Conservation (phyloP, 2,329 filamentous ascomycete species). For the Arthrobotrys sphaeroides region DNA sequence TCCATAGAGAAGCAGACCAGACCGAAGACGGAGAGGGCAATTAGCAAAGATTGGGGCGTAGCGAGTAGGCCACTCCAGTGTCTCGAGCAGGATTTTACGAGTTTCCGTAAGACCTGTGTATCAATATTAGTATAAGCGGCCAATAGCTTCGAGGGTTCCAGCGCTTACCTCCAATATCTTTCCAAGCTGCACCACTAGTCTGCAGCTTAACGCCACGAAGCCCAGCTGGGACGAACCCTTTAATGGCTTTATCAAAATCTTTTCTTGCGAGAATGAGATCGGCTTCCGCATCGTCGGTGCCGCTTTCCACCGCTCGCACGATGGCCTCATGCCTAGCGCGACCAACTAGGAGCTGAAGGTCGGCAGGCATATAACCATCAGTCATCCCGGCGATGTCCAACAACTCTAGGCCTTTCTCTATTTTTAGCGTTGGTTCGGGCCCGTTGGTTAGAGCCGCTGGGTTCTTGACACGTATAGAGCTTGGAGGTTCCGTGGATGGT, state of each 20-base stretch:
- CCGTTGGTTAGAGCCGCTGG: conserved; percentile 61
- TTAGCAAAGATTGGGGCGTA: conserved; percentile 98
- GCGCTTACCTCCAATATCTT: conserved; percentile 76
- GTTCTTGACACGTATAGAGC: conserved; percentile 57
- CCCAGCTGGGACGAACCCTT: conserved; percentile 93
- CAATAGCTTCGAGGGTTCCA: background rate
- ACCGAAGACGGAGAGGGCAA: conserved; percentile 92
- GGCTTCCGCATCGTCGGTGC: conserved; percentile 64
- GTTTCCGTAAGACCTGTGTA: conserved; percentile 75
- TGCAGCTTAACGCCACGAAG: conserved; percentile 94
- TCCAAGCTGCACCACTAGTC: conserved; percentile 89
- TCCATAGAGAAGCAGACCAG: conserved; percentile 90
- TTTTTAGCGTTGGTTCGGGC: conserved; percentile 66
- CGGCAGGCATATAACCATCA: conserved; percentile 97
- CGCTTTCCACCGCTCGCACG: conserved; percentile 75
- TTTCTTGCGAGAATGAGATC: conserved; percentile 72
- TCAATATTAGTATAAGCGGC: background rate
- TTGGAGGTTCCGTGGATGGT: conserved; percentile 76
- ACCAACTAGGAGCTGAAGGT: conserved; percentile 84
- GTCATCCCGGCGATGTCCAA: conserved; percentile 92
- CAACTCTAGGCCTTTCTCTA: conserved; percentile 83
- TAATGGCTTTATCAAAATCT: conserved; percentile 85
- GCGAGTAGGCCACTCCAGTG: conserved; percentile 94
- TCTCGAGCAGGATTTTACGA: conserved; percentile 90
- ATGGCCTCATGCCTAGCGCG: conserved; percentile 91